These are phyloP conservation scores for Sphagnum contortum DNA, from an alignment of 225 moss, liverwort and hornwort species.

Conservation along the genomic window DNA sequence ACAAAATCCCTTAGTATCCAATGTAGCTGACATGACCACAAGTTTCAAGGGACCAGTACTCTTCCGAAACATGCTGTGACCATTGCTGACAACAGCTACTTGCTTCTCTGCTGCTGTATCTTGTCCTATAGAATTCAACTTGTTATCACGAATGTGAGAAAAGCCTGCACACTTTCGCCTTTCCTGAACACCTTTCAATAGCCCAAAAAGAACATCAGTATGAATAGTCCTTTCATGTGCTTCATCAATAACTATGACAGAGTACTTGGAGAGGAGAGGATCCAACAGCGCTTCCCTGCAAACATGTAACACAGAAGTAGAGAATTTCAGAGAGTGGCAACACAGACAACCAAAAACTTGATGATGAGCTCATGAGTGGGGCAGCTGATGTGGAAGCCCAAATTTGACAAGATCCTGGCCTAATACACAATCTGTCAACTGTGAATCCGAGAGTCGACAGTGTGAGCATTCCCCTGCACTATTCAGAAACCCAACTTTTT, in stretches of 20 bases:
- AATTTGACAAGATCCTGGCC: too few species aligned
- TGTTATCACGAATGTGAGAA: not conserved
- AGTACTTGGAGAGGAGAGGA: constrained; percentile 61
- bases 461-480: too few species aligned
- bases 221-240: constrained; percentile 82
- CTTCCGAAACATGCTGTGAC: constrained; percentile 11
- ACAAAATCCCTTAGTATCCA: constrained; percentile 80
- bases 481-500: too few species aligned
- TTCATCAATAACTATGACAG: constrained; percentile 56
- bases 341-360: not conserved
- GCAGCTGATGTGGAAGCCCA: too few species aligned
- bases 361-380: too few species aligned
- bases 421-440: too few species aligned
- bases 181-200: constrained; percentile 80
- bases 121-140: not conserved
- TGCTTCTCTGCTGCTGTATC: constrained; percentile 12
- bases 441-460: too few species aligned
- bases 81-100: constrained; percentile 6
- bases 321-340: not conserved
- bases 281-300: constrained; percentile 83
- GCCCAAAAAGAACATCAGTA: constrained; percentile 92
- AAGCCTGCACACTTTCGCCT: constrained; percentile 38
- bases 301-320: not conserved
- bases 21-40: constrained; percentile 88
- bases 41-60: constrained; percentile 55